Evolutionary conservation across 2,329 filamentous ascomycete genomes (phyloP).

Genomic region (Aspergillaceae sp.): DNA sequence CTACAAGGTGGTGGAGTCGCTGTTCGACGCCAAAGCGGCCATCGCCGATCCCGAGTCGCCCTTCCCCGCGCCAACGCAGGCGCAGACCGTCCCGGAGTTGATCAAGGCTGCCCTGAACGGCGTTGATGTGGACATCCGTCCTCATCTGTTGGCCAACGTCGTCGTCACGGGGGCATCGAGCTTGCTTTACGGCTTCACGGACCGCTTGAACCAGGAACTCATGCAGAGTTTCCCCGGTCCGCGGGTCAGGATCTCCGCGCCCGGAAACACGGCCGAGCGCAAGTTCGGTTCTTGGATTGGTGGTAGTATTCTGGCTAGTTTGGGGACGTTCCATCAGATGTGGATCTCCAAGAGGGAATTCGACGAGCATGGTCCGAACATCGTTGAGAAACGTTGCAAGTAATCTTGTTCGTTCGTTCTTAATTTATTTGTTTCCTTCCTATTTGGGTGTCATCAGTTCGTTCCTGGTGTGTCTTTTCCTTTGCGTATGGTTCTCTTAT

Average conservation of each 20-base stretch:
- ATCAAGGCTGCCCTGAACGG: conserved; percentile 67
- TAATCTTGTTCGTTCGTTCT: conserved; percentile 33
- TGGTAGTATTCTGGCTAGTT: conserved; percentile 85
- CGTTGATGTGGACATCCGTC: conserved; percentile 82
- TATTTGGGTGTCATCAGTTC: too few relatives aligned
- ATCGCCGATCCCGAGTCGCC: conserved; percentile 42
- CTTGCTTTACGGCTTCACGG: conserved; percentile 83
- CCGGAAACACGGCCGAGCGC: conserved; percentile 76
- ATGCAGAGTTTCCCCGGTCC: conserved; percentile 72
- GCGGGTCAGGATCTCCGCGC: conserved; percentile 79
- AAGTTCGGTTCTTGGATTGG: conserved; percentile 94
- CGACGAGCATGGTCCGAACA: conserved; percentile 81
- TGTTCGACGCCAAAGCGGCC: conserved; percentile 80
- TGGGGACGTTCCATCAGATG: conserved; percentile 98
- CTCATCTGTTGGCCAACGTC: conserved; percentile 75
- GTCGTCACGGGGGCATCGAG: conserved; percentile 86
- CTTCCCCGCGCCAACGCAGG: conserved; percentile 51
- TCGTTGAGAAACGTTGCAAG: conserved; percentile 96
- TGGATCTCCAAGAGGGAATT: conserved; percentile 98
- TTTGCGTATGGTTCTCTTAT: not conserved
- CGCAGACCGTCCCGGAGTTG: conserved; percentile 74
- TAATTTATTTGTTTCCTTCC: not conserved
- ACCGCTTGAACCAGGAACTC: conserved; percentile 79
- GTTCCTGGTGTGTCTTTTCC: not conserved
- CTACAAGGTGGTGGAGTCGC: conserved; percentile 74